Base-by-base conservation (phyloP, 2,329 filamentous ascomycete species). In the Aspergillus bombycis region DNA sequence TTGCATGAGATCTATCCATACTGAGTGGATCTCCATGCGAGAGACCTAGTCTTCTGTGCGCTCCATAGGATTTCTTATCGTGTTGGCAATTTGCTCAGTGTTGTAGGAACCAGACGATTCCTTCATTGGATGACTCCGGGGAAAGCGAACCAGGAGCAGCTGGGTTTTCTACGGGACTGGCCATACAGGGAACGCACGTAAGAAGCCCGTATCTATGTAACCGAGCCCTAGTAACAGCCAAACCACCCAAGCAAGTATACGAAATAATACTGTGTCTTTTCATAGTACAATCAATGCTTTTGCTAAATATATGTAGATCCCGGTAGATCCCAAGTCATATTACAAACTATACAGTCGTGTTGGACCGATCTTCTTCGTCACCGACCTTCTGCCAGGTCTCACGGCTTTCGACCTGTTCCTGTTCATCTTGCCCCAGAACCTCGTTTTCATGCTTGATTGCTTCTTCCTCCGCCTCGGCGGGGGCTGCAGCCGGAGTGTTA, bases 291-390 rank as follows among this genome's bases (percentile, higher is more conserved):
- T 19, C 43, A 65, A 61, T 38, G 26, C 56, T 63, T 60, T 63
- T 48, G n/a, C n/a, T 16, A 23, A 21, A 41, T 46, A 46, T 34
- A 58, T 63, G 63, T 57, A 63, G 61, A 50, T 62, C 60, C 60
- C 38, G 23, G 45, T 41, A 32, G 45, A 61, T 56, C 45, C 32
- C 32, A 48, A 61, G 21, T n/a, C 36, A 26, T 58, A 26, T 58
- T 57, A 32, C 41, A 57, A 58, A 64, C 66, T 78, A 84, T 45
- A 83, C 78, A 36, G 80, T 82, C n/a, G 76, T 81, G 70, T 83
- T 83, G 65, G 74, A 76, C 8, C 77, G 74, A 66, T 83, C 81
- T 60, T 79, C 79, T 68, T 83, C 81, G 41, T 79, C 81, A 19
- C 76, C 77, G 43, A 76, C 76, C 69, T 79, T 79, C 16, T 77